phyloP scores from a whole-genome alignment of 75 land plant species.

The Cryptomeria japonica region DNA sequence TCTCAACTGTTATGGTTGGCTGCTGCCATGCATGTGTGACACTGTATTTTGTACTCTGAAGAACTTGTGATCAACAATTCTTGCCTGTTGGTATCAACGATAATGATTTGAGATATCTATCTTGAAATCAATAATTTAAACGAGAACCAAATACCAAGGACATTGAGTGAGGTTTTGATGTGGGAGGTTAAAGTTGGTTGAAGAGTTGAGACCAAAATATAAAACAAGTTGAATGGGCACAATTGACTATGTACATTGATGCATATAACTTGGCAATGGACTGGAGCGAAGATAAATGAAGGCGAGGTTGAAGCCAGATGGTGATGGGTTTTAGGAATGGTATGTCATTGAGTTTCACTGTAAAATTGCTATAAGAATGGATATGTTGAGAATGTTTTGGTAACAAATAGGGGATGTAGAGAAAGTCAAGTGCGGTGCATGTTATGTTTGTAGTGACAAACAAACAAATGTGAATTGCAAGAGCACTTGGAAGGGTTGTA shows the following conservation, averaged over 20 bases:
- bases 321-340: not conserved
- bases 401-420: too few species aligned
- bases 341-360: not conserved
- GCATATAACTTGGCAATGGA: not conserved
- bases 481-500: too few species aligned
- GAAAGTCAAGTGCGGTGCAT: too few species aligned
- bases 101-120: not conserved
- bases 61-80: not conserved
- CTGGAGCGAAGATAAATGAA: not conserved
- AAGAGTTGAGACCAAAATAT: not conserved
- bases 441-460: too few species aligned
- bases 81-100: too few species aligned
- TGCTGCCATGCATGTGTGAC: not conserved
- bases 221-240: not conserved
- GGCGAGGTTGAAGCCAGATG: not conserved
- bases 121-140: not conserved
- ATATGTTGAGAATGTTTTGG: not conserved
- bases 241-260: not conserved
- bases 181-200: not conserved
- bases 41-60: not conserved
- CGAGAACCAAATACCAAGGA: not conserved
- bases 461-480: too few species aligned
- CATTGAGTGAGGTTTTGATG: not conserved
- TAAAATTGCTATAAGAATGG: not conserved
- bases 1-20: not conserved